Percentiles rank a stretch among this genome's conserved stretches.
These are phyloP conservation scores for Talaromyces liani DNA, from an alignment of 495 filamentous ascomycete species.

Conservation along the genomic window DNA sequence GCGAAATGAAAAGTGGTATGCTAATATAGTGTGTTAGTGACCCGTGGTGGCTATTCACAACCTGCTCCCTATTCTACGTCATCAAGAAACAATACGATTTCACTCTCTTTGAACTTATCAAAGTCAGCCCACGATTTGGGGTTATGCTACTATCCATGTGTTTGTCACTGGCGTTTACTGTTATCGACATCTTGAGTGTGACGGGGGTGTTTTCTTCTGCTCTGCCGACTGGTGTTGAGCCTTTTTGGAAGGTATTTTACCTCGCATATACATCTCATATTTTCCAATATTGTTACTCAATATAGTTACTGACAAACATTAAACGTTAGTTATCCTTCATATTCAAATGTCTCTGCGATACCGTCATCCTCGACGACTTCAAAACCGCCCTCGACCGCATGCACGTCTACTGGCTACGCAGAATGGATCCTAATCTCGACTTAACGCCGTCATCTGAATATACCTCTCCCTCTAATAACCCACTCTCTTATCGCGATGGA, in stretches of 20 bases:
- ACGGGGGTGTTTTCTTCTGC: constrained; percentile 19
- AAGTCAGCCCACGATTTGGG: constrained; percentile 46
- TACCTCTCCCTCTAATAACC: neutral
- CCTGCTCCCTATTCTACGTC: constrained; percentile 41
- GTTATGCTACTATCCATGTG: constrained; percentile 49
- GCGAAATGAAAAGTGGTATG: neutral
- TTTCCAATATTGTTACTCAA: too few species aligned
- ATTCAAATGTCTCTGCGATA: constrained; percentile 43
- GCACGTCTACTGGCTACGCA: constrained; percentile 18
- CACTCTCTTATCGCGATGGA: neutral
- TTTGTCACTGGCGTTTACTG: constrained; percentile 45
- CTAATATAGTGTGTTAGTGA: constrained; percentile 26
- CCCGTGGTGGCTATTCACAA: constrained; percentile 56
- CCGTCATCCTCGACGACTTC: constrained; percentile 42
- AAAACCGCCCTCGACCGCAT: constrained; percentile 36
- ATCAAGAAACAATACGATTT: constrained; percentile 49
- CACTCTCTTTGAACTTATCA: constrained; percentile 37
- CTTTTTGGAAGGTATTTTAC: constrained; percentile 32
- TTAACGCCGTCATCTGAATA: neutral
- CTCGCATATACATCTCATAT: neutral
- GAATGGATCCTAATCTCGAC: neutral
- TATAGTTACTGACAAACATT: neutral
- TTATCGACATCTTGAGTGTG: constrained; percentile 38
- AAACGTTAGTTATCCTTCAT: constrained; percentile 27
- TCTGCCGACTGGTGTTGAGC: constrained; percentile 28